Conservation (phyloP, 2,329 filamentous ascomycete genomes). For the Didymosphaeria variabile region DNA sequence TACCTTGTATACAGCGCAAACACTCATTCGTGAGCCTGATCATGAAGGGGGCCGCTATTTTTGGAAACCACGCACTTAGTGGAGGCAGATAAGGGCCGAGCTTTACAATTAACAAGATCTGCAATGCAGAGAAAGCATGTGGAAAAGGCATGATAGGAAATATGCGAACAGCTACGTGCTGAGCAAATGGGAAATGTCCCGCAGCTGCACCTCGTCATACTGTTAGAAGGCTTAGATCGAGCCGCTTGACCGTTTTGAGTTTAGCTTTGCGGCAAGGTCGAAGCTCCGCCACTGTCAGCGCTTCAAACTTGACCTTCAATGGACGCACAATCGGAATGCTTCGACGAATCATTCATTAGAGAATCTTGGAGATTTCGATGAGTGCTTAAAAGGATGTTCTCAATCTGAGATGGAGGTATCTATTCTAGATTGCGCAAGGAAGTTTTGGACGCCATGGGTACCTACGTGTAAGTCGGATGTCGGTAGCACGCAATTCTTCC, state of each 20-base stretch:
- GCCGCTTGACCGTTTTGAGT: not conserved
- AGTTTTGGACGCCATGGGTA: too few species aligned
- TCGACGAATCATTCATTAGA: not conserved
- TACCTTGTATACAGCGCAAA: not conserved
- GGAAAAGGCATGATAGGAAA: not conserved
- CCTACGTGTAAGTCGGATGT: too few species aligned
- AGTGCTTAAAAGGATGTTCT: not conserved
- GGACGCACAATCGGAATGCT: not conserved
- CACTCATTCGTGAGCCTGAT: not conserved
- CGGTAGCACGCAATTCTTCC: too few species aligned
- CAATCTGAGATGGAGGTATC: too few species aligned
- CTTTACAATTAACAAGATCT: not conserved
- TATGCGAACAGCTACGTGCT: not conserved
- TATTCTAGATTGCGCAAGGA: not conserved
- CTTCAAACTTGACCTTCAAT: not conserved
- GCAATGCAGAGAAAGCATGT: not conserved
- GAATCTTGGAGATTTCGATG: not conserved
- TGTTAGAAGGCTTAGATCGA: not conserved
- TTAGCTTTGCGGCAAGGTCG: constrained; percentile 1
- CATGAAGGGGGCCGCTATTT: not conserved
- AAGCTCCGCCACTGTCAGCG: not conserved
- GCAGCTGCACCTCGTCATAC: not conserved
- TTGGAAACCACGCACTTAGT: not conserved
- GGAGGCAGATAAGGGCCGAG: not conserved
- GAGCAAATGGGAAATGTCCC: not conserved